A percentile compares a stretch with the other conserved stretches of the same genome.
phyloP scores from a whole-genome alignment of 1,139 yeast species.

The Magnusiomyces sp. region DNA sequence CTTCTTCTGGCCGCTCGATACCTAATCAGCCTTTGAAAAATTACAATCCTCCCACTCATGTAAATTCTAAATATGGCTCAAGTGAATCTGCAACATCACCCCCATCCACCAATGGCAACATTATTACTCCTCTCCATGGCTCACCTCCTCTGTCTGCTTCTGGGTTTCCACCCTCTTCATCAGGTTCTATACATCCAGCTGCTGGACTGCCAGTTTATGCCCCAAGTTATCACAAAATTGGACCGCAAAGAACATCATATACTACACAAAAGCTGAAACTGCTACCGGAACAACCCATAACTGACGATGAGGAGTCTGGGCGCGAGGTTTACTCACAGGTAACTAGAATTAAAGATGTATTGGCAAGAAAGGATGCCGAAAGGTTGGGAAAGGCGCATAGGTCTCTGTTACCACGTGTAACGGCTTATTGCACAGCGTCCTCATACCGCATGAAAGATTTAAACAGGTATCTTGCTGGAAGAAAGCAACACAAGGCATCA shows the following conservation, averaged over 20 bases:
- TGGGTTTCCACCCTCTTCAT: constrained; percentile 95
- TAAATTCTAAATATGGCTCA: neutral
- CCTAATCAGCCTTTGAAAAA: neutral
- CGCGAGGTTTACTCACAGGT: constrained; percentile 74
- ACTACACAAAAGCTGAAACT: constrained; percentile 81
- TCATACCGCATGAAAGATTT: constrained; percentile 83
- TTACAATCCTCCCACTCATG: neutral
- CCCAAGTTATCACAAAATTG: constrained; percentile 66
- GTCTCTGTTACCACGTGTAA: constrained; percentile 56
- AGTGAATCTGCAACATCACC: neutral
- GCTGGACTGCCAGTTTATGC: constrained; percentile 92
- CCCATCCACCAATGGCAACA: constrained; percentile 25
- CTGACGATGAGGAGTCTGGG: constrained; percentile 33
- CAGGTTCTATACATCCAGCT: constrained; percentile 11
- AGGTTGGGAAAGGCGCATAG: constrained; percentile 86
- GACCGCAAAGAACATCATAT: constrained; percentile 82
- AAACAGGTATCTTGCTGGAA: constrained; percentile 73
- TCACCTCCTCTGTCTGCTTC: constrained; percentile 52
- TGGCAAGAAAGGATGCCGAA: constrained; percentile 93
- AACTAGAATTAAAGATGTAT: constrained; percentile 75
- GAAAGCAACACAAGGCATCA: constrained; percentile 56
- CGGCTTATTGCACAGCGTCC: constrained; percentile 94
- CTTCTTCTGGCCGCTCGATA: no score
- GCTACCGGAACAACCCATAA: constrained; percentile 66
- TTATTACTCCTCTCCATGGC: constrained; percentile 63